phyloP scores from a whole-genome alignment of 306 rosid species.

The Trifolium pratense region DNA sequence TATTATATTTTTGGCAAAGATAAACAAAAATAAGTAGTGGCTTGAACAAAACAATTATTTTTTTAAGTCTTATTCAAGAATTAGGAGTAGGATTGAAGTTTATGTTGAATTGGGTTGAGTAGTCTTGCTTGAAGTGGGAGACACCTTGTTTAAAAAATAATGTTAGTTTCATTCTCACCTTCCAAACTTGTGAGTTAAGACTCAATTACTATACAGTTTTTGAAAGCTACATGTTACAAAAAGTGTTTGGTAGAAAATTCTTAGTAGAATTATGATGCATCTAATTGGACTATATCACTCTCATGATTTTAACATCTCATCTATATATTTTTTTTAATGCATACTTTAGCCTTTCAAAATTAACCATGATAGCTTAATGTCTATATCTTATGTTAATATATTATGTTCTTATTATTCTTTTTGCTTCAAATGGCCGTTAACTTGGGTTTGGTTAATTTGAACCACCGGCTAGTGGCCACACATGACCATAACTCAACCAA shows the following conservation, averaged over 20 bases:
- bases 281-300: conserved; percentile 43
- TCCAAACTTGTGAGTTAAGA: conserved; percentile 59
- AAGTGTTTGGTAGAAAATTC: conserved; percentile 35
- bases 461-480: too few relatives aligned
- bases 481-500: conserved; percentile 6
- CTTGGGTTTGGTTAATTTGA: too few relatives aligned
- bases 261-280: neutral
- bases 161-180: conserved; percentile 49
- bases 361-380: neutral
- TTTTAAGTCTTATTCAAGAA: conserved; percentile 7
- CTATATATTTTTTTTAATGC: neutral
- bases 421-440: conserved; percentile 53
- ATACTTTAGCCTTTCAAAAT: conserved; percentile 8
- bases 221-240: conserved; percentile 37
- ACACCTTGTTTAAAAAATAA: conserved; percentile 42
- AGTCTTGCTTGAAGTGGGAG: conserved; percentile 68
- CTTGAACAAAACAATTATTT: neutral
- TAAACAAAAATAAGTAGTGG: conserved; percentile 9
- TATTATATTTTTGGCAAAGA: neutral
- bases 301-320: conserved; percentile 42
- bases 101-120: conserved; percentile 52
- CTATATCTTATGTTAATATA: conserved; percentile 20
- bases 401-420: conserved; percentile 2
- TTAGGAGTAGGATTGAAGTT: conserved; percentile 67
- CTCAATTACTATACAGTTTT: conserved; percentile 2